Percentiles rank a stretch among this genome's conserved stretches.
Evolutionary conservation across 768 basidiomycete species (phyloP).

Genomic region (Lactarius psammicola): DNA sequence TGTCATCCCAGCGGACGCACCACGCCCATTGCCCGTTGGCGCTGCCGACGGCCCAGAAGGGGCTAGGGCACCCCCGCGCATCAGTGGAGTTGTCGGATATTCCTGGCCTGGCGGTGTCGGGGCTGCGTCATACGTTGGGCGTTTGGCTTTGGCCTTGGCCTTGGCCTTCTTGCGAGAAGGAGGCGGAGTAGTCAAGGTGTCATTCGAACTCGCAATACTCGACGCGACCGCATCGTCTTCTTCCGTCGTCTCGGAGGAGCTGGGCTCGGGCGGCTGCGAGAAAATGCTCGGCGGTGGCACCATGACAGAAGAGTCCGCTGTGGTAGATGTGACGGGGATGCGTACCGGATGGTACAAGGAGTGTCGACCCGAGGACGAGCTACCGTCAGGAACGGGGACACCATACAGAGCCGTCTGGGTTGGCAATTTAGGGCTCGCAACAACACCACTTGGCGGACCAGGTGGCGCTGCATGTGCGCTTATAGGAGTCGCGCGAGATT

Average conservation of each 20-base stretch:
- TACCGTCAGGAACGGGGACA: slow-evolving; percentile 20
- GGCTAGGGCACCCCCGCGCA: slow-evolving; percentile 6
- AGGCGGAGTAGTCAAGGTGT: slow-evolving; percentile 27
- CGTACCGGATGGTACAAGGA: slow-evolving; percentile 14
- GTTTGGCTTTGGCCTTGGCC: slow-evolving; percentile 11
- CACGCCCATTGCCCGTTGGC: background rate
- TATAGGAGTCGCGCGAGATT: background rate
- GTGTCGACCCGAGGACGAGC: slow-evolving; percentile 19
- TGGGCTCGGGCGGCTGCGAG: slow-evolving; percentile 19
- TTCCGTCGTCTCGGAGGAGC: slow-evolving; percentile 27
- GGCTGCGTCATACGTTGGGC: slow-evolving; percentile 25
- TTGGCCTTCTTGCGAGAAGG: slow-evolving; percentile 20
- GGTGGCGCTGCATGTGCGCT: background rate
- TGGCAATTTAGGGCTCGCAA: slow-evolving; percentile 14
- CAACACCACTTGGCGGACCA: slow-evolving; percentile 4
- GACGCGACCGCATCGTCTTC: slow-evolving; percentile 22
- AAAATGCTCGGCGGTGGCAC: slow-evolving; percentile 26
- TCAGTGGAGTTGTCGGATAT: slow-evolving; percentile 24
- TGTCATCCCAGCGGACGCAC: slow-evolving; percentile 26
- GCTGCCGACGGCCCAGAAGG: slow-evolving; percentile 14
- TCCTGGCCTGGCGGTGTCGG: slow-evolving; percentile 9
- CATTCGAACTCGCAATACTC: slow-evolving; percentile 27
- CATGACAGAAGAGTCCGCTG: slow-evolving; percentile 19
- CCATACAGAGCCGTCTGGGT: slow-evolving; percentile 10
- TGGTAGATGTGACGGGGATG: slow-evolving; percentile 18